Evolutionary conservation across 129 eudicot species (phyloP), one percentile per base, ranked within the genome.

Genomic region (Flaveria linearis): DNA sequence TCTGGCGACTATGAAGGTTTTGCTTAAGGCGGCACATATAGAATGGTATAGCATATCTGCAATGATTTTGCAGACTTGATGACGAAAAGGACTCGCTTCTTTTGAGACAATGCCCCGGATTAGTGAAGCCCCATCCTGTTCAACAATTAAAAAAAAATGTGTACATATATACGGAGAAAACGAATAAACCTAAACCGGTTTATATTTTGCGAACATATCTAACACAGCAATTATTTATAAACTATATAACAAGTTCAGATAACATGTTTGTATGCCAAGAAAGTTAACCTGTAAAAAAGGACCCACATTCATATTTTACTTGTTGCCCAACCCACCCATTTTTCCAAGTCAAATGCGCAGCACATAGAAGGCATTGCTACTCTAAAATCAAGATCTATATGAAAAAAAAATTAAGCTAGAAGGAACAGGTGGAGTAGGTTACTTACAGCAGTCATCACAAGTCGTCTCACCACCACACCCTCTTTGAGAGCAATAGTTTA

Each of bases 391-490:
- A 65, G 22, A 81, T 61, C n/a, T 46, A 57, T 22, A 20, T 41
- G 13, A 25, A 57, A 52, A 57, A 52, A 52, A 68, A 75, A 4
- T 62, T 39, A 47, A 80, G 57, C 18, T 14, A 14, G 4, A 28
- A 74, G 28, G 36, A 51, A 42, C 60, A 51, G 58, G 46, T 9
- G 51, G 52, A 46, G 77, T 57, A 60, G 26, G 85, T 62, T 55
- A 89, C 97, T 87, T 73, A 94, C 99, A 16, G 93, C 99, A 63
- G 96, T 87, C 89, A 94, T 89, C 77, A 94, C 56, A 39, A 94
- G 96, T 73, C 97, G 88, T 86, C 97, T 86, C 69, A 89, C 82
- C 76, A 91, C 99, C 50, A 77, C 82, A 75, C 99, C 99, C 70
- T 91, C 92, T 81, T 81, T 18, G 97, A 85, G 62, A 88, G 96